These are phyloP conservation scores for Chlorophyllum brunneum DNA, from an alignment of 768 basidiomycete genomes.

Conservation along the genomic window DNA sequence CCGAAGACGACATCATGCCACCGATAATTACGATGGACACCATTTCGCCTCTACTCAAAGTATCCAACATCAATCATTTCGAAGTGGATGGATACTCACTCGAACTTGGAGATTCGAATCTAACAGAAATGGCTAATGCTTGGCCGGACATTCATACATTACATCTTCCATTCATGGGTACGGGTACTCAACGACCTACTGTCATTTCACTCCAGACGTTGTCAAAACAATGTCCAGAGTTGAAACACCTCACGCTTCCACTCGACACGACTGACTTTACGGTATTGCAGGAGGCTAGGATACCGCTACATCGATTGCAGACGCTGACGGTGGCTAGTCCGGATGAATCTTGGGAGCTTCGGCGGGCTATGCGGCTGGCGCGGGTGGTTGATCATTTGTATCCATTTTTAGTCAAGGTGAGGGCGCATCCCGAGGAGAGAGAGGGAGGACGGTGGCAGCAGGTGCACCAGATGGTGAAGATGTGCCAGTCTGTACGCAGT, in stretches of 20 bases:
- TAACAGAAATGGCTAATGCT: slow-evolving; percentile 21
- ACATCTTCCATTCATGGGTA: slow-evolving; percentile 21
- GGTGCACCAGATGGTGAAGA: slow-evolving; percentile 24
- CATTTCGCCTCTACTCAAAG: slow-evolving; percentile 21
- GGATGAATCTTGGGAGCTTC: slow-evolving; percentile 22
- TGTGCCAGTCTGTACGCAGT: slow-evolving; percentile 24
- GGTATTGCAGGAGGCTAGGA: slow-evolving; percentile 6
- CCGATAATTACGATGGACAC: slow-evolving; percentile 9
- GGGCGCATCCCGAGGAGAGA: slow-evolving; percentile 15
- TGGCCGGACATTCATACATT: slow-evolving; percentile 25
- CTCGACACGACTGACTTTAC: slow-evolving; percentile 19
- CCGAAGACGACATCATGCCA: slow-evolving; percentile 15
- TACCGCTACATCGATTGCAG: slow-evolving; percentile 17
- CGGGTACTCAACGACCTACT: slow-evolving; percentile 17
- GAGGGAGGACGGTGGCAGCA: slow-evolving; percentile 24
- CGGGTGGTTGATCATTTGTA: slow-evolving; percentile 25
- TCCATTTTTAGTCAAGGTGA: slow-evolving; percentile 18
- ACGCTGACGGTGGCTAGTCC: slow-evolving; percentile 20
- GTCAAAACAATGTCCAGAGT: slow-evolving; percentile 17
- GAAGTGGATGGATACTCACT: slow-evolving; percentile 25
- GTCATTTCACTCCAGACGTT: slow-evolving; percentile 20
- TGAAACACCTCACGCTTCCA: slow-evolving; percentile 20
- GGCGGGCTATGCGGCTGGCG: slow-evolving; percentile 22
- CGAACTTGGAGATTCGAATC: slow-evolving; percentile 21
- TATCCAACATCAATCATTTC: slow-evolving; percentile 20